These are phyloP conservation scores for Acarospora socialis DNA, from an alignment of 2,329 filamentous ascomycete species.

Conservation along the genomic window DNA sequence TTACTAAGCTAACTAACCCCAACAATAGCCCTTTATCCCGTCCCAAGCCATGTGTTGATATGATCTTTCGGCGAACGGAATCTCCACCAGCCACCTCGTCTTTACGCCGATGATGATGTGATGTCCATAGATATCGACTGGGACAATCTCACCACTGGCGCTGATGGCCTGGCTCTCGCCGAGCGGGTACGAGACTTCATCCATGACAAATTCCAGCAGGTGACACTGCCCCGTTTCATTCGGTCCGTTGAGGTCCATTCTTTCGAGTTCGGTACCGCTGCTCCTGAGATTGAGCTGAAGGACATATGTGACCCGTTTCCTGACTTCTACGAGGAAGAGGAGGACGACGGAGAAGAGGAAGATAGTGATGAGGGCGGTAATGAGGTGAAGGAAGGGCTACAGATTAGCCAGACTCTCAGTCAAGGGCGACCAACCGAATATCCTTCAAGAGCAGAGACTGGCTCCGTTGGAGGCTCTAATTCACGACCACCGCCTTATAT, in stretches of 20 bases:
- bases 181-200: slow-evolving; percentile 84
- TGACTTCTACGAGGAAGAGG: slow-evolving; percentile 85
- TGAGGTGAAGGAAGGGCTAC: slow-evolving; percentile 16
- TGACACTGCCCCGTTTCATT: slow-evolving; percentile 87
- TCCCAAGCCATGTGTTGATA: too few species aligned
- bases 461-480: too few species aligned
- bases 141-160: slow-evolving; percentile 78
- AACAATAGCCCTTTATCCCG: too few species aligned
- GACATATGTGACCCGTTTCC: slow-evolving; percentile 91
- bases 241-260: slow-evolving; percentile 88
- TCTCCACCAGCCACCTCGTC: too few species aligned
- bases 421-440: neutral
- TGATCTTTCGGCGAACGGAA: too few species aligned
- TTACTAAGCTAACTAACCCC: too few species aligned
- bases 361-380: slow-evolving; percentile 35
- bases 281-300: slow-evolving; percentile 80
- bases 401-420: slow-evolving; percentile 3
- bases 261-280: slow-evolving; percentile 77
- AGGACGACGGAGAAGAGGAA: slow-evolving; percentile 47
- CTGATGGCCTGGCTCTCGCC: slow-evolving; percentile 73
- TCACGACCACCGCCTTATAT: neutral
- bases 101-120: slow-evolving; percentile 19
- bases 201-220: slow-evolving; percentile 86
- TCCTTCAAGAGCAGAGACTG: too few species aligned
- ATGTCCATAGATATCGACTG: slow-evolving; percentile 99